phyloP scores from a whole-genome alignment of 805 yeast species.

The Candida ulmi region DNA sequence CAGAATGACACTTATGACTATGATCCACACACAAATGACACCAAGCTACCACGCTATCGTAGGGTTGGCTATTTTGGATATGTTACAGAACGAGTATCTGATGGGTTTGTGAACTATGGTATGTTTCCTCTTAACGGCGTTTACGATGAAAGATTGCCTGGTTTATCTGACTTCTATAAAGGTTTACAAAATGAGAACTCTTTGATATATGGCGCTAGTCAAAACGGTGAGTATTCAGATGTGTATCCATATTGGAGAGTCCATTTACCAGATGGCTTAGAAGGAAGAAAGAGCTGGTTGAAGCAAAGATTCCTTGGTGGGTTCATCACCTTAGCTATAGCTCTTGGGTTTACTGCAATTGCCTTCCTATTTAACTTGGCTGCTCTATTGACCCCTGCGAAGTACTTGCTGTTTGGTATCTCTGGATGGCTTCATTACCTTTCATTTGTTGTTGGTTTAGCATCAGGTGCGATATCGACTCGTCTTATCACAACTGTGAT shows the following conservation, averaged over 20 bases:
- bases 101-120: not conserved
- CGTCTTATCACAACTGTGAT: not conserved
- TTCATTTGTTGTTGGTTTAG: not conserved
- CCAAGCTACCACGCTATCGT: not conserved
- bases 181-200: not conserved
- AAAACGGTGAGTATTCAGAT: not conserved
- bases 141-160: not conserved
- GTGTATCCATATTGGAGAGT: not conserved
- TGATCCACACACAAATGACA: too few relatives aligned
- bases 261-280: not conserved
- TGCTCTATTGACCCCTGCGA: not conserved
- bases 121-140: not conserved
- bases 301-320: not conserved
- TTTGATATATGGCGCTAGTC: not conserved
- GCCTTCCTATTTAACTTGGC: not conserved
- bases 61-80: not conserved
- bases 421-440: not conserved
- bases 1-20: not conserved
- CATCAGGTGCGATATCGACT: not conserved
- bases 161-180: not conserved
- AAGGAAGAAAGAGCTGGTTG: not conserved
- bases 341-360: not conserved
- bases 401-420: not conserved
- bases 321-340: not conserved
- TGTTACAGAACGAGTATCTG: not conserved